Evolutionary conservation across 176 grass and related monocot genomes (phyloP), one percentile per base, ranked within the genome.

Genomic region (Carex scoparia): DNA sequence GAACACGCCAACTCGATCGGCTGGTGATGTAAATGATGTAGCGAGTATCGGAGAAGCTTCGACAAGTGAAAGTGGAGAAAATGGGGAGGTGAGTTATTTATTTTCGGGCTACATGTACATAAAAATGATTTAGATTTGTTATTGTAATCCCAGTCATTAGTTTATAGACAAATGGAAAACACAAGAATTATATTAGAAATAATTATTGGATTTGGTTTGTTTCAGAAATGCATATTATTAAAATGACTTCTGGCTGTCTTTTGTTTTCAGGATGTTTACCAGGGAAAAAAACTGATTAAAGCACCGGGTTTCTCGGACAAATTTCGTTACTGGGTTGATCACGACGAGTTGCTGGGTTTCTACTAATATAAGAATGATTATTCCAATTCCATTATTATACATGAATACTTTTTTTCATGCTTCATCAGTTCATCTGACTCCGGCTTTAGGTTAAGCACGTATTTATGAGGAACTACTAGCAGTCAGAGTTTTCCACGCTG

Each of bases 251-350:
- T 68, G 23, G 4, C 55, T 58, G 53, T 16, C 57, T 70, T 84
- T 78, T 56, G 65, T 88, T 88, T 88, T 82, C 81, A 83, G 61
- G 84, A 87, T 78, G 27, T 16, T 88, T 93, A 79, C 84, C 88
- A 77, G 84, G 86, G 81, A 83, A 18, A 57, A 65, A 75, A 31
- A 2, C 69, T 66, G 54, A 82, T 92, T 33, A 18, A 88, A 54
- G 61, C 68, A 28, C 84, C 87, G 57, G 90, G 75, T 40, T 85
- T 92, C 80, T 90, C 92, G 3, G 82, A 87, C 14, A 69, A 88
- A 80, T 94, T 94, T 71, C 77, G 84, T 49, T 82, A 80, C 49
- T 94, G 92, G 92, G 88, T 94, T 64, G 84, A 88, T 74, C 14
- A 76, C 19, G 92, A 84, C 37, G 92, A 88, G 84, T 7, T 62